Base-by-base conservation (phyloP, 179 eudicot species). In the Vitellaria paradoxa region DNA sequence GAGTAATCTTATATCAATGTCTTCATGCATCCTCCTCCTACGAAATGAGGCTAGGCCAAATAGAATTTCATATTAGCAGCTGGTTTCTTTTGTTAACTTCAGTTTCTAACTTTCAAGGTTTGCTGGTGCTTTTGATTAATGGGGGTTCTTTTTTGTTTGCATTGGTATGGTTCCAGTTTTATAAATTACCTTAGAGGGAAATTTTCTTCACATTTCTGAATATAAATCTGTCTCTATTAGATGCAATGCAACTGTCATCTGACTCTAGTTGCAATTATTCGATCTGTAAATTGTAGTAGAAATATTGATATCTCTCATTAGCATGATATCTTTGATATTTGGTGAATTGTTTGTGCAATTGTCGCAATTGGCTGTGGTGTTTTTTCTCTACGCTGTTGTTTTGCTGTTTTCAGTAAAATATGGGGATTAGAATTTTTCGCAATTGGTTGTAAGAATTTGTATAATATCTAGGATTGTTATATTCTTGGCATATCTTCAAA, bases 21-120 rank as follows among this genome's bases (percentile, higher is more conserved):
- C 53, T 46, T 57, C 70, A 52, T 63, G 65, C 45, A 60, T 53
- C 23, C 49, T 71, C 47, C 47, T 57, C 24, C 72, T 24, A 56
- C 30, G 66, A 9, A 75, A 46, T 49, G 40, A 37, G 12, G 37
- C 64, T 24, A 65, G 67, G 52, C 46, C 13, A 42, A 52, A 71
- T 53, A 9, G 46, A n/a, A 9, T 0, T 70, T 52, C 8, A 6
- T 37, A 55, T 57, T 4, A 15, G 21, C 53, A 62, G 26, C 30
- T 21, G 37, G 63, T 59, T 59, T 20, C 21, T 62, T 62, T 21
- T 57, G 6, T 62, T 21, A 0, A 37, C 30, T 62, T 62, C 23
- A 11, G 13, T 23, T 62, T 23, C 37, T 30, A 21, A 60, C 24
- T 60, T 30, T 0, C 24, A 9, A 20, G 65, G 65, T 21, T 62